Evolutionary conservation across 768 basidiomycete genomes (phyloP), one percentile per base, ranked within the genome.

Genomic region (Candolleomyces eurysporus): DNA sequence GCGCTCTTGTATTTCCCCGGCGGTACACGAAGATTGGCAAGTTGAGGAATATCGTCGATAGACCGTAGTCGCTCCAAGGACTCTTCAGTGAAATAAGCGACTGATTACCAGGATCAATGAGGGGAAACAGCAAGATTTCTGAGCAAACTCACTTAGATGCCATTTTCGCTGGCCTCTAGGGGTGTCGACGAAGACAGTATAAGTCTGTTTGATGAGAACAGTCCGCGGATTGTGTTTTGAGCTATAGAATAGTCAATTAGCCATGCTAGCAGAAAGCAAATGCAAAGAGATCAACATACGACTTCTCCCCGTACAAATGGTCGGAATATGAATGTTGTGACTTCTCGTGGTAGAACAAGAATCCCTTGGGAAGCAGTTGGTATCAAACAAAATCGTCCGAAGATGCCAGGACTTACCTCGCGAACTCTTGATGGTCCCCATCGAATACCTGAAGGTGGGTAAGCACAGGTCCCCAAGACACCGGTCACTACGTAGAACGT

Each of bases 381-480:
- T 55, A 13, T 50, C 4, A 48, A 50, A 36, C 45, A 36, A 21
- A 30, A 36, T 36, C 36, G 36, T 36, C 36, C 48, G 52, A 57
- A 53, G 50, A 54, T 49, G 22, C 59, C 8, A 1, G 19, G 21
- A 16, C 77, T 71, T 70, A 89, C 90, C 73, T 91, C 89, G 74
- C 88, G 81, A 50, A 91, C 89, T 69, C 90, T 79, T 52, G 89
- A 90, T 36, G 90, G 90, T 2, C 91, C 91, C 91, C 91, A 93
- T 61, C 89, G 79, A 66, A 84, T 82, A 58, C 83, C 83, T 84
- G 63, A 31, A 49, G 19, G 58, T 42, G 19, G 46, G 56, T n/a
- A 10, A 50, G 39, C 22, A 52, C 2, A 45, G 26, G 59, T 65
- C 19, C 2, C 49, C 19, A 26, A 48, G 22, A n/a, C 46, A 14